Conservation (phyloP, 225 moss, liverwort and hornwort species). For the Takakia lepidozioides region DNA sequence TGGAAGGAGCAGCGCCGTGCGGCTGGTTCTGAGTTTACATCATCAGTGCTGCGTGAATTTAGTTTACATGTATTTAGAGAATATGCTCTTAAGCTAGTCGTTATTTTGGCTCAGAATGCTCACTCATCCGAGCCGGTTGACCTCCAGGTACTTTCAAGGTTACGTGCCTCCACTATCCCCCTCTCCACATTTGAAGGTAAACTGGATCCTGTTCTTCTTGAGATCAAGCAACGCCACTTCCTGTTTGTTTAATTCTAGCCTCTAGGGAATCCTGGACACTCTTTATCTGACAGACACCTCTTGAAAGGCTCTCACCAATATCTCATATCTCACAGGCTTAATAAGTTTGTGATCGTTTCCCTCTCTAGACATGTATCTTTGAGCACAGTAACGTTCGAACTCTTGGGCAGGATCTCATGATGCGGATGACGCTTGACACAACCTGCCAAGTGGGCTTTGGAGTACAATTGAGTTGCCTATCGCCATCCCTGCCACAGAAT, state of each 20-base stretch:
- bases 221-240: no score
- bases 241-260: no score
- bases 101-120: slow-evolving; percentile 2
- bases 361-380: no score
- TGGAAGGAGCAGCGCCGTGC: slow-evolving; percentile 28
- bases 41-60: slow-evolving; percentile 12
- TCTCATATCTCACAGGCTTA: no score
- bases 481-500: slow-evolving; percentile 16
- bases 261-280: no score
- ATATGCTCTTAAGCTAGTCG: slow-evolving; percentile 9
- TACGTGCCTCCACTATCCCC: no score
- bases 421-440: slow-evolving; percentile 58
- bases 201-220: no score
- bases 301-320: no score
- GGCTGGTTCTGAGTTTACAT: slow-evolving; percentile 23
- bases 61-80: slow-evolving; percentile 12
- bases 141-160: slow-evolving; percentile 13
- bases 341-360: no score
- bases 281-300: no score
- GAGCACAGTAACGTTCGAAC: not conserved
- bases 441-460: slow-evolving; percentile 42
- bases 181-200: no score
- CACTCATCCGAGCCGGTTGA: slow-evolving; percentile 3
- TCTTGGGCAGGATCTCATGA: slow-evolving; percentile 17
- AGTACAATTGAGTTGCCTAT: slow-evolving; percentile 18